Evolutionary conservation across 495 filamentous ascomycete species (phyloP).

Genomic region (Pseudoneurospora amorphoporcata): DNA sequence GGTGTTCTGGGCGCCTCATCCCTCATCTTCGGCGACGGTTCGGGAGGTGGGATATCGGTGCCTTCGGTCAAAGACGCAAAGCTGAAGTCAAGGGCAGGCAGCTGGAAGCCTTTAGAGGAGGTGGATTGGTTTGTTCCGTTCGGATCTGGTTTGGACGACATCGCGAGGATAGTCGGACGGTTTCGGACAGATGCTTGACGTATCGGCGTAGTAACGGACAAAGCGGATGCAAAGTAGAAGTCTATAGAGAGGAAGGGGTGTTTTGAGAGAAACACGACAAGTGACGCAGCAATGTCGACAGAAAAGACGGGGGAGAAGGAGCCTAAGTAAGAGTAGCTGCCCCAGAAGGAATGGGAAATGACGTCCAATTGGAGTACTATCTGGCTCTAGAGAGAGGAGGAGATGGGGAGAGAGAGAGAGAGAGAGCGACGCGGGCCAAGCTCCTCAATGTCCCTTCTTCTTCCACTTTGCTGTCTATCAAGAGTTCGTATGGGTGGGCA

Average conservation of each 20-base stretch:
- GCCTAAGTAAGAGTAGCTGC: not conserved
- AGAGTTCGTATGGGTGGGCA: not conserved
- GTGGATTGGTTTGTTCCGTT: conserved; percentile 7
- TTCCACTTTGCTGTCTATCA: not conserved
- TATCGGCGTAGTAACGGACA: not conserved
- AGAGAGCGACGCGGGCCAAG: not conserved
- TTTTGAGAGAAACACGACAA: not conserved
- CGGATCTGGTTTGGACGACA: conserved; percentile 18
- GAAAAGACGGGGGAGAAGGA: not conserved
- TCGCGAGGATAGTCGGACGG: not conserved
- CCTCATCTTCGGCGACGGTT: conserved; percentile 34
- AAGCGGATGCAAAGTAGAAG: not conserved
- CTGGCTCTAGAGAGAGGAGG: not conserved
- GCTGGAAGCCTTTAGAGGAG: conserved; percentile 38
- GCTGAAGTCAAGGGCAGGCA: conserved; percentile 40
- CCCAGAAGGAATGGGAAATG: not conserved
- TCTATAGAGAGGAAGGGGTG: not conserved
- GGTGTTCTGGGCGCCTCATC: conserved; percentile 32
- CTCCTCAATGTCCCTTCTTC: not conserved
- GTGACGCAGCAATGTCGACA: not conserved
- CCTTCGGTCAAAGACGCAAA: conserved; percentile 46
- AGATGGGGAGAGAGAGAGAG: not conserved
- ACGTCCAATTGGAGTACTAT: not conserved
- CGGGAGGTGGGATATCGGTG: conserved; percentile 46
- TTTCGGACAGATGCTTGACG: not conserved